Percentiles rank a stretch among this genome's conserved stretches.
Evolutionary conservation across 1,284 basidiomycete species (phyloP).

Genomic region (Puccinia triticina): DNA sequence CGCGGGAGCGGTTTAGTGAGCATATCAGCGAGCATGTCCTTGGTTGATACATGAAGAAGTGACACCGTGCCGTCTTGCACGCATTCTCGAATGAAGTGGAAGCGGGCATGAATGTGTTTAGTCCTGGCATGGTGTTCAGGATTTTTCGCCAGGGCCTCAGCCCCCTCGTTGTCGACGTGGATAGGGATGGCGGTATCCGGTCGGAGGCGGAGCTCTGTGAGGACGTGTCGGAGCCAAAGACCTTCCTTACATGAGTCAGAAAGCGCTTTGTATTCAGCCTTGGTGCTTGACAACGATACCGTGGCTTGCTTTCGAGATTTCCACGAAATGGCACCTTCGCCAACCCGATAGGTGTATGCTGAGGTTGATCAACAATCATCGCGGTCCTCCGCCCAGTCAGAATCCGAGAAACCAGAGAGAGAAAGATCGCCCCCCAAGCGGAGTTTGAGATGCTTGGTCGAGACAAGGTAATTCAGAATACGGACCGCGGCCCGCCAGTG

Average conservation of each 20-base stretch:
- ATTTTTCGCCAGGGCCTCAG: too few relatives aligned
- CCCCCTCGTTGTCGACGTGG: too few relatives aligned
- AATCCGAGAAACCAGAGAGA: neutral
- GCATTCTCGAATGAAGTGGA: neutral
- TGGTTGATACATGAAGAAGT: neutral
- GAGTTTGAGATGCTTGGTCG: neutral
- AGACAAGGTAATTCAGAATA: neutral
- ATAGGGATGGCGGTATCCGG: too few relatives aligned
- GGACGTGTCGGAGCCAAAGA: neutral
- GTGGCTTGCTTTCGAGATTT: neutral
- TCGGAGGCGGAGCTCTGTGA: neutral
- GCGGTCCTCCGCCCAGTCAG: neutral
- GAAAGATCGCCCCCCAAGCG: neutral
- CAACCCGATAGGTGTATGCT: neutral
- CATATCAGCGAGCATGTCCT: constrained; percentile 2
- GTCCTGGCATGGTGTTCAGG: neutral
- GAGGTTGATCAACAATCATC: neutral
- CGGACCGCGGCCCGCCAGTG: neutral
- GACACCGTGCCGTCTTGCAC: neutral
- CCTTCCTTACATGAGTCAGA: neutral
- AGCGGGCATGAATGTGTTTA: neutral
- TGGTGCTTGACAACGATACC: neutral
- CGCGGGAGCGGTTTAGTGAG: too few relatives aligned
- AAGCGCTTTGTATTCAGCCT: neutral
- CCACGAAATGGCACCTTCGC: neutral